Evolutionary conservation across 768 basidiomycete species (phyloP).

Genomic region (Russula sp.): DNA sequence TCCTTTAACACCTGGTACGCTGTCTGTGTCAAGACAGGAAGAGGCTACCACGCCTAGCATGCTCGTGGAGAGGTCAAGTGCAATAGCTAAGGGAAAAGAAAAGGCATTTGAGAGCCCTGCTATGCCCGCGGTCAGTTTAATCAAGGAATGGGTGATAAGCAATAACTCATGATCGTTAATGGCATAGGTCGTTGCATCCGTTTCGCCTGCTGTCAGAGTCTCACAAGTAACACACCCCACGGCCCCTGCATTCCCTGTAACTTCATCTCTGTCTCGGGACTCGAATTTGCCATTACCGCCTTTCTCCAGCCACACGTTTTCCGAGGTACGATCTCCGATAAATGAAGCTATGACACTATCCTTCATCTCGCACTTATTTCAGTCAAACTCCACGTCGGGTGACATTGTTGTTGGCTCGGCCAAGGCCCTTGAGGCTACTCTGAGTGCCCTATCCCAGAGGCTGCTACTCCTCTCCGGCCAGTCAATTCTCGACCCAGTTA

Average conservation of each 20-base stretch:
- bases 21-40: neutral
- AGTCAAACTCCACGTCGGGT: neutral
- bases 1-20: slow-evolving; percentile 2
- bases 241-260: neutral
- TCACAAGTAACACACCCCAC: neutral
- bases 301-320: neutral
- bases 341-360: neutral
- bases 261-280: neutral
- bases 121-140: neutral
- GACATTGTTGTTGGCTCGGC: slow-evolving; percentile 1
- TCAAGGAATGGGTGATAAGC: neutral
- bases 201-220: neutral
- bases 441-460: slow-evolving; percentile 14
- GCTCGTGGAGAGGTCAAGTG: neutral
- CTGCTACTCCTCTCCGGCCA: slow-evolving; percentile 11
- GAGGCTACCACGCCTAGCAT: neutral
- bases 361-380: neutral
- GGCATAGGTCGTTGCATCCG: neutral
- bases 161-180: neutral
- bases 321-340: neutral
- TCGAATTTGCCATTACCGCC: neutral
- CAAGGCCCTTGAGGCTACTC: slow-evolving; percentile 10
- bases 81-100: slow-evolving; percentile 6
- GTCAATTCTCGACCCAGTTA: slow-evolving; percentile 10
- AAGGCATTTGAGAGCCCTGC: neutral